Conservation (phyloP, 805 yeast genomes). For the Cyberlindnera euphorbiiphila region DNA sequence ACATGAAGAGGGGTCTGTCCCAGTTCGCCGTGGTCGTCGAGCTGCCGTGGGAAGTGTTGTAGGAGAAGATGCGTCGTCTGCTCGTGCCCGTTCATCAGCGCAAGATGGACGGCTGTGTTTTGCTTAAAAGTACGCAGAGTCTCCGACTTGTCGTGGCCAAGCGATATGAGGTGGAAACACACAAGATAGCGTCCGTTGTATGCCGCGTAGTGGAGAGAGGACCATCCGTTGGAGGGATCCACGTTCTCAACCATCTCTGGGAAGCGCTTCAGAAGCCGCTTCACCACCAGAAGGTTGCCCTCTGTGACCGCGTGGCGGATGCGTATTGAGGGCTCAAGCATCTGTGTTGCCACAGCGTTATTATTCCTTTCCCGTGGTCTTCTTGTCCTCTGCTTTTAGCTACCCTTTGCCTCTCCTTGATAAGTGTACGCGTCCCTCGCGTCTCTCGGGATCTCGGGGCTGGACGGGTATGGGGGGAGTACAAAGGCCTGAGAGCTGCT, state of each 20-base stretch:
- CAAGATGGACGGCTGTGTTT: conserved; percentile 68
- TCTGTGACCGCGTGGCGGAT: conserved; percentile 63
- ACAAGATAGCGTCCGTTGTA: conserved; percentile 66
- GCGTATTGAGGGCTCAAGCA: conserved; percentile 61
- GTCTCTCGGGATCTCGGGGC: too few species aligned
- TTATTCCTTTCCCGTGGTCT: too few species aligned
- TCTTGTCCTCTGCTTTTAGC: too few species aligned
- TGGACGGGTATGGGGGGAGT: too few species aligned
- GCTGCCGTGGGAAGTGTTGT: conserved; percentile 54
- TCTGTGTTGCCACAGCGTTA: too few species aligned
- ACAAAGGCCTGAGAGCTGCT: too few species aligned
- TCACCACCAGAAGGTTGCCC: conserved; percentile 61
- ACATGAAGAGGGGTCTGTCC: conserved; percentile 68
- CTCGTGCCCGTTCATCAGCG: conserved; percentile 59
- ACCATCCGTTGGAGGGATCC: conserved; percentile 76
- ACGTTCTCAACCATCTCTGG: conserved; percentile 68
- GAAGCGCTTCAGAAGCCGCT: conserved; percentile 59
- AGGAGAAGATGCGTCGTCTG: conserved; percentile 72
- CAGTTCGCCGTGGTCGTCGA: conserved; percentile 43
- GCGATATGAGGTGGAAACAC: conserved; percentile 52
- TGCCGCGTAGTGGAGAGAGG: conserved; percentile 77
- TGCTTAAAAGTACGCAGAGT: conserved; percentile 48
- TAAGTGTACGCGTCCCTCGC: too few species aligned
- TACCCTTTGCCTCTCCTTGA: too few species aligned
- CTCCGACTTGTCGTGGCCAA: conserved; percentile 53